These are phyloP conservation scores for Penicillium ochrochloron DNA, from an alignment of 495 filamentous ascomycete species.

Conservation along the genomic window DNA sequence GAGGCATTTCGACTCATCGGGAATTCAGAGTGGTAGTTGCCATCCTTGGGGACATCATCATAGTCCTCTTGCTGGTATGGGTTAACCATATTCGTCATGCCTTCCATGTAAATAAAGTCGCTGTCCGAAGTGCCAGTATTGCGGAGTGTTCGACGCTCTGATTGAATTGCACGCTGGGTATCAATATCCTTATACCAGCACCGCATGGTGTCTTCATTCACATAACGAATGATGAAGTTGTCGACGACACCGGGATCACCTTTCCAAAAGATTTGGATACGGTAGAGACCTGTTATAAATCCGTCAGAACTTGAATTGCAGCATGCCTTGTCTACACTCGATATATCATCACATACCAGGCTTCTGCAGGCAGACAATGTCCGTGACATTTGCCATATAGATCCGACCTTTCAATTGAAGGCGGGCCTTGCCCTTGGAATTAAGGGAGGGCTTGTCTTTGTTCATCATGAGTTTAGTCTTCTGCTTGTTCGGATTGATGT, in stretches of 20 bases:
- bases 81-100: slow-evolving; percentile 69
- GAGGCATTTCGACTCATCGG: slow-evolving; percentile 77
- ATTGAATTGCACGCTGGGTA: slow-evolving; percentile 50
- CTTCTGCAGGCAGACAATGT: slow-evolving; percentile 80
- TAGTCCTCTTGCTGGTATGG: slow-evolving; percentile 82
- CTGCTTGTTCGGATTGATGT: slow-evolving; percentile 83
- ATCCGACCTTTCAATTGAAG: slow-evolving; percentile 95
- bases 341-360: slow-evolving; percentile 63
- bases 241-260: slow-evolving; percentile 95
- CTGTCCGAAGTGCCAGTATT: slow-evolving; percentile 65
- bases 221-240: slow-evolving; percentile 92
- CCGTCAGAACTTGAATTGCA: slow-evolving; percentile 13
- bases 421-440: slow-evolving; percentile 76
- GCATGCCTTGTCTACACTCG: not conserved
- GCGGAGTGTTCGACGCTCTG: slow-evolving; percentile 52
- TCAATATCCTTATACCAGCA: slow-evolving; percentile 76
- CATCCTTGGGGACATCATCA: slow-evolving; percentile 65
- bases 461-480: slow-evolving; percentile 69
- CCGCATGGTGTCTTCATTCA: slow-evolving; percentile 87
- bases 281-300: slow-evolving; percentile 71
- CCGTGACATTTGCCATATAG: slow-evolving; percentile 99
- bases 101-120: slow-evolving; percentile 80
- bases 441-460: slow-evolving; percentile 69
- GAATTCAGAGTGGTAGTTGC: slow-evolving; percentile 53
- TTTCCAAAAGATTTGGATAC: slow-evolving; percentile 98